These are phyloP conservation scores for Penicillium capsulatum DNA, from an alignment of 2,329 filamentous ascomycete species.

Conservation along the genomic window DNA sequence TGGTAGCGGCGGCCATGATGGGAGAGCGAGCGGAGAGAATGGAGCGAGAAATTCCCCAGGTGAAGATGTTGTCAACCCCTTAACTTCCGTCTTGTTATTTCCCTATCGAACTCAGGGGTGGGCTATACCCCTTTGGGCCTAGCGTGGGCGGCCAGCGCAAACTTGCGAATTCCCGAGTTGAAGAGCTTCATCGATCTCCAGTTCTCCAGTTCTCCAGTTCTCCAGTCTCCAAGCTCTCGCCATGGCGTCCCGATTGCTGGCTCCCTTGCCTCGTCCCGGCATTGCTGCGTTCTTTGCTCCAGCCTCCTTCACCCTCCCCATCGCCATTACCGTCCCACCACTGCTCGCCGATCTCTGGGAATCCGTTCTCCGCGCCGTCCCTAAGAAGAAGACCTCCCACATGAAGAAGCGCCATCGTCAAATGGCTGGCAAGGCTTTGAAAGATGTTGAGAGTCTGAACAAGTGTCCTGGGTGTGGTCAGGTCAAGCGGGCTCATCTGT, in stretches of 20 bases:
- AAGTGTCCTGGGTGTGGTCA: conserved; percentile 86
- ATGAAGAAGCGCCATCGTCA: conserved; percentile 90
- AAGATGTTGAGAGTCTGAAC: conserved; percentile 83
- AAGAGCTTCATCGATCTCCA: no score
- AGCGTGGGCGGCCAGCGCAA: conserved; percentile 19
- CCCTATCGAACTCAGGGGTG: conserved; percentile 35
- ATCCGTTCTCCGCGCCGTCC: conserved; percentile 82
- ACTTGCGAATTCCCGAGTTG: conserved; percentile 3
- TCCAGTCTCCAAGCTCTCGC: neutral
- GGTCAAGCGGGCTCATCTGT: conserved; percentile 78
- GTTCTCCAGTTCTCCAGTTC: neutral
- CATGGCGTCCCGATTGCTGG: conserved; percentile 30
- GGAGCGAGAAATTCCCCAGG: conserved; percentile 12
- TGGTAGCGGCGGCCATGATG: conserved; percentile 64
- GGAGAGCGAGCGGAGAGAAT: conserved; percentile 25
- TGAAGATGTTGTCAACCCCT: conserved; percentile 15
- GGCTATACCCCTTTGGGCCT: conserved; percentile 30
- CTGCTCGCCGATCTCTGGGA: conserved; percentile 87
- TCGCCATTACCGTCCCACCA: conserved; percentile 60
- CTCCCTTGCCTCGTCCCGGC: conserved; percentile 13
- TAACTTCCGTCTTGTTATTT: conserved; percentile 22
- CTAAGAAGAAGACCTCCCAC: conserved; percentile 98
- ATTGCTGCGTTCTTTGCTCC: conserved; percentile 23
- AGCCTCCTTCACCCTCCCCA: conserved; percentile 45
- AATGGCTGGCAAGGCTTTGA: conserved; percentile 90